Evolutionary conservation across 805 yeast genomes (phyloP).

Genomic region (Cyberlindnera xylosilytica): DNA sequence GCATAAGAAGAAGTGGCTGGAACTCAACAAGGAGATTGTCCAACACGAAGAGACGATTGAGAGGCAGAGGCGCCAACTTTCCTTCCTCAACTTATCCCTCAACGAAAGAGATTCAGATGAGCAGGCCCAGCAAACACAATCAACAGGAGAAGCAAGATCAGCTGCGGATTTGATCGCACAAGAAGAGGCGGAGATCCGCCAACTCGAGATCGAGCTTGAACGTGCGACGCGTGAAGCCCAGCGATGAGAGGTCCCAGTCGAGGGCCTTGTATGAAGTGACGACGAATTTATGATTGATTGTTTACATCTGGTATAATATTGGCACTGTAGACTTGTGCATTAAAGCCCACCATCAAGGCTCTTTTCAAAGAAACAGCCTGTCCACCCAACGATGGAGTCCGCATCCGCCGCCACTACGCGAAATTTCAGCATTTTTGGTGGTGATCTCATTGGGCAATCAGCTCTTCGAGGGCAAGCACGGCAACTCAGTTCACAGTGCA

Average conservation of each 20-base stretch:
- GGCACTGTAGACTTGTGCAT: too few relatives aligned
- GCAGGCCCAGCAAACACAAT: conserved; percentile 11
- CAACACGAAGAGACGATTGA: conserved; percentile 42
- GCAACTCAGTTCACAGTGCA: too few relatives aligned
- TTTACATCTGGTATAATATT: too few relatives aligned
- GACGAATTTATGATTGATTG: not conserved
- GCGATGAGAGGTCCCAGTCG: too few relatives aligned
- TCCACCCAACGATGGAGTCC: too few relatives aligned
- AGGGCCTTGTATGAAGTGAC: not conserved
- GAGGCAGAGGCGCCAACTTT: conserved; percentile 40
- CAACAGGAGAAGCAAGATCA: conserved; percentile 7
- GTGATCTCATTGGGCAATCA: not conserved
- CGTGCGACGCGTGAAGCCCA: conserved; percentile 2
- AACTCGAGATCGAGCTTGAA: conserved; percentile 38
- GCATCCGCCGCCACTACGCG: not conserved
- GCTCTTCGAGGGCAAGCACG: too few relatives aligned
- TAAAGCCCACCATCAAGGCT: too few relatives aligned
- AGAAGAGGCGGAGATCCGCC: conserved; percentile 45
- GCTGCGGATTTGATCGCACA: conserved; percentile 34
- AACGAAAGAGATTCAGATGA: conserved; percentile 17
- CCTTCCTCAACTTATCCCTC: conserved; percentile 33
- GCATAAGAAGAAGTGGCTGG: conserved; percentile 31
- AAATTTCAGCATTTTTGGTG: not conserved
- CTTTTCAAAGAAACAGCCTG: too few relatives aligned
- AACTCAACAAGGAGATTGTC: conserved; percentile 36